A percentile compares a stretch with the other conserved stretches of the same genome.
These are phyloP conservation scores for Podaxis sp. DNA, from an alignment of 768 basidiomycete genomes.

Conservation along the genomic window DNA sequence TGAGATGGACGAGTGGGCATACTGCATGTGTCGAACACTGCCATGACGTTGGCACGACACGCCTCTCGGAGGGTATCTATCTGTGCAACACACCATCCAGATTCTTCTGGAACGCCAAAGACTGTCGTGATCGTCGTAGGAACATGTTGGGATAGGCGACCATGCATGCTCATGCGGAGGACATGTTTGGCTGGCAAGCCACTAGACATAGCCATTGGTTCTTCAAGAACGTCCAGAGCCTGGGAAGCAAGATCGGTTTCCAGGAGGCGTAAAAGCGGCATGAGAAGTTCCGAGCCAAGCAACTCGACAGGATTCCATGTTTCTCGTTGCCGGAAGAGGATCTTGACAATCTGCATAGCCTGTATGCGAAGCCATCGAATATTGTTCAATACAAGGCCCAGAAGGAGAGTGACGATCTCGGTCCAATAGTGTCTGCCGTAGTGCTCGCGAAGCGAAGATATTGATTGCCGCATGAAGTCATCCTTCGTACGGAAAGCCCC, in stretches of 20 bases:
- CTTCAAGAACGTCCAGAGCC: constrained; percentile 91
- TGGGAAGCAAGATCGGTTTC: constrained; percentile 81
- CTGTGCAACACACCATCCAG: constrained; percentile 84
- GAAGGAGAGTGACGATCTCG: constrained; percentile 78
- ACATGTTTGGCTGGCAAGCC: constrained; percentile 80
- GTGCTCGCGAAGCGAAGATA: constrained; percentile 80
- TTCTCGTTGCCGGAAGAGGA: constrained; percentile 83
- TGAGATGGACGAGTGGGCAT: constrained; percentile 64
- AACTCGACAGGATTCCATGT: constrained; percentile 68
- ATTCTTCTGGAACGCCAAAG: constrained; percentile 77
- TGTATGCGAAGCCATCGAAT: constrained; percentile 80
- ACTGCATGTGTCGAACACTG: constrained; percentile 82
- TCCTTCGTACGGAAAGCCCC: constrained; percentile 87
- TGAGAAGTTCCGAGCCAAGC: constrained; percentile 81
- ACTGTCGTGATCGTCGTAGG: constrained; percentile 50
- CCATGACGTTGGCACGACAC: constrained; percentile 75
- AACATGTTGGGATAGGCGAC: constrained; percentile 28
- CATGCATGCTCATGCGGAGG: constrained; percentile 87
- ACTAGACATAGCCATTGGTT: constrained; percentile 76
- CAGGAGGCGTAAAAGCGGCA: constrained; percentile 86
- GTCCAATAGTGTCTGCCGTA: constrained; percentile 73
- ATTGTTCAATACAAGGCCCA: constrained; percentile 80
- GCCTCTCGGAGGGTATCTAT: constrained; percentile 52
- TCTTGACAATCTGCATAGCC: constrained; percentile 83
- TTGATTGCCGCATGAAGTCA: constrained; percentile 89